Evolutionary conservation across 805 yeast genomes (phyloP), one percentile per base, ranked within the genome.

Genomic region (Groenewaldozyma tartarivorans): DNA sequence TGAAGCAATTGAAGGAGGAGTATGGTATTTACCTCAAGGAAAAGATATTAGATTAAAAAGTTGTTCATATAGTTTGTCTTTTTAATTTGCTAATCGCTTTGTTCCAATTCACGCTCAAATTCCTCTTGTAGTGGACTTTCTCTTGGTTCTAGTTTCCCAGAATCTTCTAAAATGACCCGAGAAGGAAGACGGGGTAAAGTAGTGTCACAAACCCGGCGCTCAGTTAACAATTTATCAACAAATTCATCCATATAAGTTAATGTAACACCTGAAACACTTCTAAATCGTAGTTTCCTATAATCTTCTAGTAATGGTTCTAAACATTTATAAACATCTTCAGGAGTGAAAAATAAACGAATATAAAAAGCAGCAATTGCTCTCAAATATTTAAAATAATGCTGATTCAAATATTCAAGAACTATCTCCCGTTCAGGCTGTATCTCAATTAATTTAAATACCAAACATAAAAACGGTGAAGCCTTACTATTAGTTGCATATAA

Each of bases 1-100:
- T 90, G 78, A 79, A 86, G 67, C 79, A 81, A 55, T 77, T 92
- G 68, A 87, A 87, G 75, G 94, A 85, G 39, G 81, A 84, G 48
- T 84, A 86, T 64, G 84, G 82, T 47, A 88, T 92, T 54, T 86
- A 66, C 74, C 72, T 90, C 65, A 77, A 77, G 48, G 98, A 92
- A 70, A 90, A 88, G 75, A 80, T 94, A 49, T 60, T 43, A 6
- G 36, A 33, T 34, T 43, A 35, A 29, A 17, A n/a, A 4, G 4
- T 26, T 29, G 38, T 22, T 31, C 37, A 33, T 19, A 22, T 20
- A 9, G 37, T 18, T n/a, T 38, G 35, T 18, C 21, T 33, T 33
- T 17, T 19, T 29, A 21, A 31, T 31, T 31, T 34, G 27, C 20
- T 36, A 33, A 20, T 16, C 20, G 6, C 6, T 19, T 6, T n/a